Evolutionary conservation across 2,329 filamentous ascomycete genomes (phyloP).

Genomic region (Phoma sp.): DNA sequence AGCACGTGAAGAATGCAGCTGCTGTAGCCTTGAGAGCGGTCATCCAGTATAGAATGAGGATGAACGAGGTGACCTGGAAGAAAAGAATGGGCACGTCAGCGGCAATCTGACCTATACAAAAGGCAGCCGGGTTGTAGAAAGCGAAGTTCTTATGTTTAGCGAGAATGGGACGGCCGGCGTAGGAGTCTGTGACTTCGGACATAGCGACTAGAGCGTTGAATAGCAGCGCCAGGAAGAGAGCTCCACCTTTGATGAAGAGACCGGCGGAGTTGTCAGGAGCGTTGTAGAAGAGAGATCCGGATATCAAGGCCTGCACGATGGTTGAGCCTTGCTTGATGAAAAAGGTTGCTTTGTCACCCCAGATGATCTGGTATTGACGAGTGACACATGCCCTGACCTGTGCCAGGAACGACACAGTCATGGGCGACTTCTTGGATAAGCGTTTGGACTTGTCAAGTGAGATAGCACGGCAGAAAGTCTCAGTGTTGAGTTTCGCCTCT

Average conservation of each 20-base stretch:
- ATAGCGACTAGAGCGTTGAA: slow-evolving; percentile 68
- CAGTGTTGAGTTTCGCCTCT: slow-evolving; percentile 48
- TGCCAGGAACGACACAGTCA: slow-evolving; percentile 49
- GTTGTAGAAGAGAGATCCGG: slow-evolving; percentile 72
- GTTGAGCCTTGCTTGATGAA: slow-evolving; percentile 67
- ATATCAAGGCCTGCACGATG: slow-evolving; percentile 65
- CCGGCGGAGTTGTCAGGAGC: slow-evolving; percentile 64
- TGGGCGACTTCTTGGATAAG: slow-evolving; percentile 60
- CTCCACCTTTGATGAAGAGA: slow-evolving; percentile 68
- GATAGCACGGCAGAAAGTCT: slow-evolving; percentile 62
- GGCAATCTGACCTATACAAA: slow-evolving; percentile 73
- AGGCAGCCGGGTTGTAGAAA: slow-evolving; percentile 85
- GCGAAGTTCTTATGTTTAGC: slow-evolving; percentile 87
- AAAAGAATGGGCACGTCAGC: slow-evolving; percentile 62
- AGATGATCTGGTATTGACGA: slow-evolving; percentile 70
- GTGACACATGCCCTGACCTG: slow-evolving; percentile 63
- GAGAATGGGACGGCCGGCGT: slow-evolving; percentile 74
- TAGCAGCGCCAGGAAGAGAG: slow-evolving; percentile 68
- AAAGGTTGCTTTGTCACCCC: slow-evolving; percentile 69
- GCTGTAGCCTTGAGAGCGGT: slow-evolving; percentile 74
- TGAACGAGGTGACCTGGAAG: slow-evolving; percentile 65
- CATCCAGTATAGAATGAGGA: slow-evolving; percentile 80
- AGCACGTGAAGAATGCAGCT: slow-evolving; percentile 80
- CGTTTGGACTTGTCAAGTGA: slow-evolving; percentile 61
- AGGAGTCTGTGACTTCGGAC: slow-evolving; percentile 67